Evolutionary conservation across 768 basidiomycete genomes (phyloP).

Genomic region (Paxillus rubicundulus): DNA sequence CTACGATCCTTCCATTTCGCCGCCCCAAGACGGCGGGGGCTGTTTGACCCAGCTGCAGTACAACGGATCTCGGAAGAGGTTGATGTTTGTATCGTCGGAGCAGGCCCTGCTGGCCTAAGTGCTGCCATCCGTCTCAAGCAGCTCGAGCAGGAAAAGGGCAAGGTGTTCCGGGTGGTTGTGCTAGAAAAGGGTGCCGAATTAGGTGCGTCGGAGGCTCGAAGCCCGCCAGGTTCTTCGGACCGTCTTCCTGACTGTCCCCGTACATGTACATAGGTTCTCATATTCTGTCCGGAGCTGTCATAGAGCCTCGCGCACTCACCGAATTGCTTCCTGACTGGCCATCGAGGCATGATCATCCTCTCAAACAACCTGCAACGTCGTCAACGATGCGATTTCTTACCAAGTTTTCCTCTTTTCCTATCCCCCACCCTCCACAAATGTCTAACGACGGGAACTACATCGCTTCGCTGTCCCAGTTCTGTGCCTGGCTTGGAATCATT

Average conservation of each 20-base stretch:
- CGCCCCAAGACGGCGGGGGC: constrained; percentile 24
- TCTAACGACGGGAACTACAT: constrained; percentile 92
- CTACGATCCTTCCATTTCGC: constrained; percentile 19
- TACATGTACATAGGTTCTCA: constrained; percentile 65
- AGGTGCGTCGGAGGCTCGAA: constrained; percentile 49
- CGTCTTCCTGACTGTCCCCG: background rate
- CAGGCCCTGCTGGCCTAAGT: constrained; percentile 90
- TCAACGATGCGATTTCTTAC: constrained; percentile 89
- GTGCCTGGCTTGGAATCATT: constrained; percentile 83
- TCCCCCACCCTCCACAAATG: constrained; percentile 98
- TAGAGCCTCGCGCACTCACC: constrained; percentile 88
- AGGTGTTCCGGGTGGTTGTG: constrained; percentile 86
- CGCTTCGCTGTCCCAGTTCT: constrained; percentile 82
- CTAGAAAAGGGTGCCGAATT: constrained; percentile 94
- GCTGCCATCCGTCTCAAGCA: constrained; percentile 97
- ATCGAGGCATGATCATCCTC: constrained; percentile 63
- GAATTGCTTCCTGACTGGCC: constrained; percentile 90
- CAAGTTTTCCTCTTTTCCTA: constrained; percentile 59
- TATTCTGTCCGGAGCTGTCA: constrained; percentile 92
- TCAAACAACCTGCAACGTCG: constrained; percentile 74
- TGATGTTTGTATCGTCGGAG: constrained; percentile 97
- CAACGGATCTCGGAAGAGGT: constrained; percentile 89
- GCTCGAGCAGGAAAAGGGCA: constrained; percentile 74
- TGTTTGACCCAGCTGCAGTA: constrained; percentile 55
- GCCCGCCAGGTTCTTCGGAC: background rate